Conservation (phyloP, 2,329 filamentous ascomycete species). For the Venturia asperata region DNA sequence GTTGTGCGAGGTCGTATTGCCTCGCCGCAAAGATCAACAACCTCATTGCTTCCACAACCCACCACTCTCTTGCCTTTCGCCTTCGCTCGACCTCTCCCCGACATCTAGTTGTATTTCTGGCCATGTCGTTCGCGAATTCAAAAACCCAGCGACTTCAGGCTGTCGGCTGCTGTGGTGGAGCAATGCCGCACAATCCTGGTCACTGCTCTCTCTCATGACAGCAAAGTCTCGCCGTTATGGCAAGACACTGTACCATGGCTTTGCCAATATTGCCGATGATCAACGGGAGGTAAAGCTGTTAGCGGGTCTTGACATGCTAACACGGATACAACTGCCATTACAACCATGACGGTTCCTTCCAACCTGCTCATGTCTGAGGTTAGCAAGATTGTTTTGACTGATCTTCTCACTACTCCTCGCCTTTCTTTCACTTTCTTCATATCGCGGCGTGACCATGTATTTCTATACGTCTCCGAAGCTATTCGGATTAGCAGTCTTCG, state of each 20-base stretch:
- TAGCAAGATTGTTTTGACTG: background rate
- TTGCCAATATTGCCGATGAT: background rate
- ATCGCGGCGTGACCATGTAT: background rate
- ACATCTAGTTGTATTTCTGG: background rate
- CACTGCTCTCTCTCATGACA: background rate
- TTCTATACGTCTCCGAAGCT: background rate
- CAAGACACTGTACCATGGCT: background rate
- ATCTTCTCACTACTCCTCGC: background rate
- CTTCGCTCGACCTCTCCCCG: background rate
- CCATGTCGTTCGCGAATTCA: background rate
- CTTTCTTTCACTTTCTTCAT: background rate
- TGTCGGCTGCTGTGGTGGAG: background rate
- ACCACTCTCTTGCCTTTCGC: background rate
- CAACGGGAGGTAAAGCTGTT: background rate
- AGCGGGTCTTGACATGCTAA: background rate
- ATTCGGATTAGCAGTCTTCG: background rate
- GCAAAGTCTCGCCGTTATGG: background rate
- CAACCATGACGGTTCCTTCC: background rate
- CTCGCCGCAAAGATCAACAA: too few species aligned
- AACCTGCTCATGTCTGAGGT: background rate
- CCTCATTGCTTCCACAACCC: background rate
- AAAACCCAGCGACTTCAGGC: background rate
- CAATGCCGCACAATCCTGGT: background rate
- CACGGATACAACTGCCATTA: background rate
- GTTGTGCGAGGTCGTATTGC: too few species aligned